Evolutionary conservation across 1,284 basidiomycete genomes (phyloP), one percentile per base, ranked within the genome.

Genomic region (Ceratobasidium sp.): DNA sequence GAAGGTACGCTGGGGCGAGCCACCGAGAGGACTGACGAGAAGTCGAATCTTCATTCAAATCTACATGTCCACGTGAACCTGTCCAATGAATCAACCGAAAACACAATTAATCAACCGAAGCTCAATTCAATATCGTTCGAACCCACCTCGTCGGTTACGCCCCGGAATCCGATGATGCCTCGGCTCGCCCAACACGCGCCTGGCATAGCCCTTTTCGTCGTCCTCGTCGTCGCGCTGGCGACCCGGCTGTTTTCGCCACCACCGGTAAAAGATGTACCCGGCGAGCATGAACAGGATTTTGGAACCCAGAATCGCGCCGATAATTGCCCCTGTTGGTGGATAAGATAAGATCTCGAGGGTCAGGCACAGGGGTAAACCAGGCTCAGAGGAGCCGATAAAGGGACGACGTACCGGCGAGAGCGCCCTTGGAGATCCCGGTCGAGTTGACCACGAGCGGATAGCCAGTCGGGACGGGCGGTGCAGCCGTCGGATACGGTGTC

Each of bases 341-440:
- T 73, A 50, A 73, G 70, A 62, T 73, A 62, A 73, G 70, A 73
- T 62, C n/a, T 38, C 33, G 61, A 62, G 38, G 61, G n/a, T 9
- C 20, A 73, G 57, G 52, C 52, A 54, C 44, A 46, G 4, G 3
- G 28, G 64, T 44, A 42, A n/a, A 23, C 65, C 26, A 74, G 62
- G 20, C 15, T 38, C 52, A 28, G 69, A 46, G n/a, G 57, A 38
- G 17, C n/a, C 38, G 28, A 26, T 17, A 65, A 17, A 26, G 28
- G 46, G 23, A n/a, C 10, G 26, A 40, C 73, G 66, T 40, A 76
- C 73, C 73, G 33, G 73, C 73, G 28, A 76, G 28, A n/a, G 73
- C 73, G 23, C 64, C 73, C 62, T 76, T 76, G 62, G 73, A 76
- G 50, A 76, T 76, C 2, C 73, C 73, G 10, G 73, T 76, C 13